Evolutionary conservation across 2,329 filamentous ascomycete genomes (phyloP), one percentile per base, ranked within the genome.

Genomic region (Fusarium robinianum): DNA sequence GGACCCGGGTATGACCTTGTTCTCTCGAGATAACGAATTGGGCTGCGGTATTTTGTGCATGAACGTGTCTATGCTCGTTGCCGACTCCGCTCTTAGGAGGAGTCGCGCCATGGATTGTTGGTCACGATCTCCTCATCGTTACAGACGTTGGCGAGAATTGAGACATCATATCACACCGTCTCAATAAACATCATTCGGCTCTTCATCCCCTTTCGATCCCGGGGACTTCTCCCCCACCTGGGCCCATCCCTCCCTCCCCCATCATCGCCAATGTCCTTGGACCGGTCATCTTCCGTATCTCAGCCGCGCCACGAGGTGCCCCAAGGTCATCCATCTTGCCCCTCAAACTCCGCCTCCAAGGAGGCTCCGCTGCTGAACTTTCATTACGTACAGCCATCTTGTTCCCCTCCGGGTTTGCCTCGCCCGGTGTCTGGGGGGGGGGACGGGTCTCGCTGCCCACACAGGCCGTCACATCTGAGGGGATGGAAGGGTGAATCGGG

Each of bases 11-110:
- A 47, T 32, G 18, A 42, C 55, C 51, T 37, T 57, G 53, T 33
- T 44, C 27, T 10, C 16, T 22, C 19, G 22, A 44, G 41, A 48
- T 23, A 31, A 37, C 44, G 49, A 41, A 54, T 33, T 19, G 47
- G 46, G 38, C 41, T 50, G 54, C 57, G 57, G 49, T 56, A 41
- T 53, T 49, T 45, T 47, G 35, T 50, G 25, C 38, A 51, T 52
- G 41, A 33, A 47, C 42, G 33, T 27, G 41, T 42, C 53, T 54
- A 44, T 37, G 38, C 48, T 48, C 19, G 18, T 34, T 27, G 26
- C 17, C 6, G 41, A 46, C 52, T 60, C 57, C 56, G 53, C 56
- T 52, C 37, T 36, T 10, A 32, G 26, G 26, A 38, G 34, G 34
- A 53, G 29, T 44, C n/a, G 34, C 17, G 37, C 24, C 40, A 51